Evolutionary conservation across 495 filamentous ascomycete genomes (phyloP).

Genomic region (Lophiotrema nucula): DNA sequence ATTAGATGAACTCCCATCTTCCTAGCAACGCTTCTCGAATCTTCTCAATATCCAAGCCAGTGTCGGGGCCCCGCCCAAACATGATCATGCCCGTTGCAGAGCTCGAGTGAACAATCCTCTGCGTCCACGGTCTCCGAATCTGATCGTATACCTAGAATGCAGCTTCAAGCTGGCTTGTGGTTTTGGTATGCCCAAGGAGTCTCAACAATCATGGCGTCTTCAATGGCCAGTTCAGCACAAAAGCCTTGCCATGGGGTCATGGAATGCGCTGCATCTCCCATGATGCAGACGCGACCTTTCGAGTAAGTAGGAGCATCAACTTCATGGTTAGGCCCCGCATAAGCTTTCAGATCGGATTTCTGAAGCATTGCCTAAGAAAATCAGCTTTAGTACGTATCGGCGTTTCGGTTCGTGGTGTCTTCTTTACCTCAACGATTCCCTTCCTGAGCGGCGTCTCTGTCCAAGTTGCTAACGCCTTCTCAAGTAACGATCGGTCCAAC

Average conservation of each 20-base stretch:
- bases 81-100: slow-evolving; percentile 4
- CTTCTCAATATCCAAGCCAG: slow-evolving; percentile 5
- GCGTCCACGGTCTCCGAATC: slow-evolving; percentile 43
- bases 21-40: slow-evolving; percentile 6
- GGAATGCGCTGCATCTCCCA: slow-evolving; percentile 36
- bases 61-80: slow-evolving; percentile 8
- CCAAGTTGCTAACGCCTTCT: slow-evolving; percentile 3
- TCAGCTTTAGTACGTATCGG: no score
- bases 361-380: slow-evolving; percentile 7
- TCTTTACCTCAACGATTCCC: slow-evolving; percentile 10
- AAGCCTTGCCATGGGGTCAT: slow-evolving; percentile 33
- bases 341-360: slow-evolving; percentile 13
- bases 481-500: not conserved
- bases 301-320: slow-evolving; percentile 8
- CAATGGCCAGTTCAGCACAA: slow-evolving; percentile 35
- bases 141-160: slow-evolving; percentile 42
- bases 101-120: slow-evolving; percentile 45
- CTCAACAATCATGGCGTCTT: slow-evolving; percentile 38
- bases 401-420: not conserved
- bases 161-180: slow-evolving; percentile 19
- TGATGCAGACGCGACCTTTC: slow-evolving; percentile 12
- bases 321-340: slow-evolving; percentile 5
- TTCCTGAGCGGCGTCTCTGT: slow-evolving; percentile 8
- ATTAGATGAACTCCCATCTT: slow-evolving; percentile 15
- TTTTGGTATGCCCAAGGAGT: slow-evolving; percentile 13